A percentile compares a stretch with the other conserved stretches of the same genome.
Evolutionary conservation across 306 rosid species (phyloP).

Genomic region (Medicago ruthenica): DNA sequence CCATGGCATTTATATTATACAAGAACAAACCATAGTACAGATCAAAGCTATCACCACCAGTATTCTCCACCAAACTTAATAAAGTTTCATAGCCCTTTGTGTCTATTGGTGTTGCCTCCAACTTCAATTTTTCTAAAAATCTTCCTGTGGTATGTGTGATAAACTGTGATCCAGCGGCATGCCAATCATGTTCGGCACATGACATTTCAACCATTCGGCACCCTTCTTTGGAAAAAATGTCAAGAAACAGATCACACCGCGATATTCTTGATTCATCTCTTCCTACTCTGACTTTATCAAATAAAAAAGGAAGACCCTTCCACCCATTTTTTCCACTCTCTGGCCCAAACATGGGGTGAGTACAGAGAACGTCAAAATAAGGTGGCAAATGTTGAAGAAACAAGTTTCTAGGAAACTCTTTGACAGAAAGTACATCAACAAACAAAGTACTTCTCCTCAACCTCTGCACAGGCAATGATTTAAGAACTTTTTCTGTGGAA

Average conservation of each 20-base stretch:
- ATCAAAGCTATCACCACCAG: constrained; percentile 90
- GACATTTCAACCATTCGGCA: constrained; percentile 95
- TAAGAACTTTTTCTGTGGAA: constrained; percentile 77
- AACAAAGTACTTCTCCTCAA: constrained; percentile 82
- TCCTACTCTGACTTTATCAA: constrained; percentile 77
- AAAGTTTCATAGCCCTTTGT: constrained; percentile 86
- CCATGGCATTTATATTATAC: constrained; percentile 86
- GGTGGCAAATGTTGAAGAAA: constrained; percentile 72
- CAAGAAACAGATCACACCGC: constrained; percentile 74
- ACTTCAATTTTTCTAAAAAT: constrained; percentile 65
- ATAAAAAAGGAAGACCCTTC: constrained; percentile 75
- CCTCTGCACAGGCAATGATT: constrained; percentile 77
- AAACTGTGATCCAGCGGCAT: constrained; percentile 93
- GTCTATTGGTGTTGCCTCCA: constrained; percentile 76
- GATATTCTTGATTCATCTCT: constrained; percentile 56
- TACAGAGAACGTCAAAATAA: constrained; percentile 79
- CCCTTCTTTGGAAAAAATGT: constrained; percentile 78
- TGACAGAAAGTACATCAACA: constrained; percentile 93
- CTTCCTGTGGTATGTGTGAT: constrained; percentile 90
- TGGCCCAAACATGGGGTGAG: constrained; percentile 98
- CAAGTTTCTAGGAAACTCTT: constrained; percentile 81
- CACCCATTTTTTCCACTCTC: constrained; percentile 91
- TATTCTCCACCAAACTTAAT: constrained; percentile 80
- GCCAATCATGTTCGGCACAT: constrained; percentile 83
- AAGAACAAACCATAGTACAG: constrained; percentile 89